Percentiles rank a stretch among this genome's conserved stretches.
These are phyloP conservation scores for Colletotrichum incanum DNA, from an alignment of 2,329 filamentous ascomycete species.

Conservation along the genomic window DNA sequence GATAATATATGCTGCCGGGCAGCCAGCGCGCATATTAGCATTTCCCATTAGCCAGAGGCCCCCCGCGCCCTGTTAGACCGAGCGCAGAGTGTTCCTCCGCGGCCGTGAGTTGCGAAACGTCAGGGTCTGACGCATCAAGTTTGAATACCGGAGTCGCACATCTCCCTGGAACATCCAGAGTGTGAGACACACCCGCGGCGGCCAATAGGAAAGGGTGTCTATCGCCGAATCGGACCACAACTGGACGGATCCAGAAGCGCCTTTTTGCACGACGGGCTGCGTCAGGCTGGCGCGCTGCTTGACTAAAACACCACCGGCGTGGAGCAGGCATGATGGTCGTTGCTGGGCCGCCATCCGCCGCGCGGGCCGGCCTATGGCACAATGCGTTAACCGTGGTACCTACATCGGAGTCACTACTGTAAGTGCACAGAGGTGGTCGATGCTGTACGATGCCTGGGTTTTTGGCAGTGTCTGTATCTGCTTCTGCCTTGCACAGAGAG, in stretches of 20 bases:
- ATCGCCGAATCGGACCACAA: slow-evolving; percentile 45
- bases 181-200: slow-evolving; percentile 41
- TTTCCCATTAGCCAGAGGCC: slow-evolving; percentile 1
- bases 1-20: slow-evolving; percentile 28
- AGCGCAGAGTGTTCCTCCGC: slow-evolving; percentile 40
- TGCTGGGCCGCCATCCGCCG: slow-evolving; percentile 42
- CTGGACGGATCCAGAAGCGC: slow-evolving; percentile 41
- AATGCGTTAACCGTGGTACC: slow-evolving; percentile 35
- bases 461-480: neutral
- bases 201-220: slow-evolving; percentile 42
- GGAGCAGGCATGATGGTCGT: slow-evolving; percentile 42
- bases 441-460: neutral
- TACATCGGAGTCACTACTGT: slow-evolving; percentile 13
- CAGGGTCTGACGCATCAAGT: slow-evolving; percentile 43
- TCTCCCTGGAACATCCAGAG: slow-evolving; percentile 44
- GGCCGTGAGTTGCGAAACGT: slow-evolving; percentile 40
- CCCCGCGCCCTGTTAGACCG: slow-evolving; percentile 41
- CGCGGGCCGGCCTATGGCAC: slow-evolving; percentile 37
- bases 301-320: slow-evolving; percentile 40
- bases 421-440: neutral
- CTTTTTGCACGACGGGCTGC: slow-evolving; percentile 39
- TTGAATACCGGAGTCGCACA: slow-evolving; percentile 44
- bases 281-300: slow-evolving; percentile 42
- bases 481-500: neutral
- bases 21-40: slow-evolving; percentile 27